Evolutionary conservation across 208 protist species (phyloP), one percentile per base, ranked within the genome.

Genomic region (Trypanosoma brucei): DNA sequence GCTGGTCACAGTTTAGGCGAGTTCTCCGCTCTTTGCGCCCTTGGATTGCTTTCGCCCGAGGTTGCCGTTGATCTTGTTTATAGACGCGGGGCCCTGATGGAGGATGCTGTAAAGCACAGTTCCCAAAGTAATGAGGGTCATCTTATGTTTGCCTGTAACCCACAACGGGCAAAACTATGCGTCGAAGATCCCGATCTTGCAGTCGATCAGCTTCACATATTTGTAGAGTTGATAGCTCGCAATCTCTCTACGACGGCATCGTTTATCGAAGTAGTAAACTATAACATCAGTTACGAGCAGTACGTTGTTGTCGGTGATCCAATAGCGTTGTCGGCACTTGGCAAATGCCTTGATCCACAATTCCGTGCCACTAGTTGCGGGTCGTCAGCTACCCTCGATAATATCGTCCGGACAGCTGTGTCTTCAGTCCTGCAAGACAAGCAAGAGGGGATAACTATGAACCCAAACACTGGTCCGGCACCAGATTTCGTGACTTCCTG

Each of bases 1-100:
- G 84, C 83, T 14, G 90, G 90, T 3, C 90, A 96, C 61, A 96
- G 90, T 59, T 65, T 96, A n/a, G 90, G 90, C 35, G 86, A 96
- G 67, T 91, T 92, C 64, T 86, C 84, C 2, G 90, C 86, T 4
- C 68, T 96, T 1, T 65, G 60, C 48, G 83, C 83, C 0, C 66
- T 91, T 1, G 86, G 83, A 30, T 75, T 93, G 8, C 92, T 93
- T 63, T 70, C 79, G 5, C 76, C 86, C 0, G 83, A 93, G 59
- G 78, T 72, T 4, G 84, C 81, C 3, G 53, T 93, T 14, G 78
- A 91, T 40, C 62, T 96, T 31, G 83, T 79, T 13, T 96, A 84
- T 51, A 77, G 82, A 45, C 82, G 90, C 6, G 90, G 90, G 33
- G 45, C 89, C 8, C 58, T 96, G 7, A 96, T 96, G 86, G 81